Evolutionary conservation across 2,329 filamentous ascomycete species (phyloP), one percentile per base, ranked within the genome.

Genomic region (Sporothrix sp.): DNA sequence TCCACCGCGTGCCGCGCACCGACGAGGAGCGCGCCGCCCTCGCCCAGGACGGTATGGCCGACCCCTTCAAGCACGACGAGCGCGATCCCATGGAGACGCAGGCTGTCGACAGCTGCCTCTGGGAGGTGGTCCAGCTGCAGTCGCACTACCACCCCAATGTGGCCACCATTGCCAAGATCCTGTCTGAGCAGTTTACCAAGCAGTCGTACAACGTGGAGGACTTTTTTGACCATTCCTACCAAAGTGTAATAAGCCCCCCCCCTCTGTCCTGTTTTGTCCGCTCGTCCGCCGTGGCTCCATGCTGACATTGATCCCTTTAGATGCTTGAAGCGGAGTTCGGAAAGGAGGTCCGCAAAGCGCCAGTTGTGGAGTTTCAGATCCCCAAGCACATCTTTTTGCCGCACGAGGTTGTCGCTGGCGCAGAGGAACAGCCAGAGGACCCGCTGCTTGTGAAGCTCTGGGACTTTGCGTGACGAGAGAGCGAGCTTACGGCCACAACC

Each of bases 101-200:
- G 35, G 93, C 94, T 16, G 87, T 98, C 53, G 89, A 97, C 52
- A 95, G 88, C 66, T 89, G 85, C 65, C 70, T 98, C 7, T 98
- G 93, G 94, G 93, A 98, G 65, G 76, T 98, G 48, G 85, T 94
- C 54, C 89, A 88, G 52, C 71, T 97, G 52, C 88, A 94, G 65
- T 84, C 82, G 1, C 94, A 98, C 66, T 97, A 95, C 66, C 93
- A 98, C 63, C 93, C 94, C 13, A 98, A 97, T 59, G 88, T 98
- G 21, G 90, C 91, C 0, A 93, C 90, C 3, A 81, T 98, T 58
- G 85, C 89, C 39, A 93, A 89, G 67, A 95, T 98, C 56, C 81
- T 98, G 52, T 87, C 87, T 2, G 89, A 97, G 68, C 93, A 97
- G 65, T 98, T 97, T 65, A 98, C 93, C 2, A 98, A 98, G 70